Base-by-base conservation (phyloP, 2,329 filamentous ascomycete species). In the Chrysosphaeria jannelii region DNA sequence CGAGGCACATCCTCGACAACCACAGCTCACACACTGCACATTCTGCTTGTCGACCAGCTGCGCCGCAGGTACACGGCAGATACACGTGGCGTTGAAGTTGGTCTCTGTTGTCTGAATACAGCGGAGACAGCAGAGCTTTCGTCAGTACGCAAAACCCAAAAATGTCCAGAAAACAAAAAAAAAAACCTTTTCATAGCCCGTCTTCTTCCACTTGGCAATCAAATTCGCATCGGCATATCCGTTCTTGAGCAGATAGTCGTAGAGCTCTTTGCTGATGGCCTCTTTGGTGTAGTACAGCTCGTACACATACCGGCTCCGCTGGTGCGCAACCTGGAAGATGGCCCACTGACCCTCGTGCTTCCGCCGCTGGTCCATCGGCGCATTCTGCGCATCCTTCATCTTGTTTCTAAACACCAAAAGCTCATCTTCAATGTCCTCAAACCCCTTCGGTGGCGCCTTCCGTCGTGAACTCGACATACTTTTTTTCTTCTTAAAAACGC, bases 81-180 rank as follows among this genome's bases (percentile, higher is more conserved):
- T 85, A 42, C 85, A 97, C 1, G 81, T 97, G 32, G 75, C 72
- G 44, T 81, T 85, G 51, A 93, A 97, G 45, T 97, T 97, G 14
- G 85, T 97, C 53, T 97, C 85, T 46, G 93, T 93, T n/a, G 85
- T 91, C 46, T 97, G 85, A 27, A 97, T 81, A 45, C 85, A 97
- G 30, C 79, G 64, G 26, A 91, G 53, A 43, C 85, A 97, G 46
- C 85, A 97, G 20, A 97, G 50, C 72, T 18, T n/a, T 18, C 16
- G 16, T n/a, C 7, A 18, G 16, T 7, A 18, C n/a, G 16, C 7
- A 10, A 5, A 10, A 8, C 6, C 6, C 2, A 12, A n/a, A n/a
- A 19, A 8, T 15, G 2, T 11, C 7, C 6, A 13, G 3, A 6
- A 5, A 5, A 12, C 6, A 2, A 10, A n/a, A 5, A 9, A 1